Evolutionary conservation across 2,329 filamentous ascomycete genomes (phyloP).

Genomic region (Erysiphe neolycopersici): DNA sequence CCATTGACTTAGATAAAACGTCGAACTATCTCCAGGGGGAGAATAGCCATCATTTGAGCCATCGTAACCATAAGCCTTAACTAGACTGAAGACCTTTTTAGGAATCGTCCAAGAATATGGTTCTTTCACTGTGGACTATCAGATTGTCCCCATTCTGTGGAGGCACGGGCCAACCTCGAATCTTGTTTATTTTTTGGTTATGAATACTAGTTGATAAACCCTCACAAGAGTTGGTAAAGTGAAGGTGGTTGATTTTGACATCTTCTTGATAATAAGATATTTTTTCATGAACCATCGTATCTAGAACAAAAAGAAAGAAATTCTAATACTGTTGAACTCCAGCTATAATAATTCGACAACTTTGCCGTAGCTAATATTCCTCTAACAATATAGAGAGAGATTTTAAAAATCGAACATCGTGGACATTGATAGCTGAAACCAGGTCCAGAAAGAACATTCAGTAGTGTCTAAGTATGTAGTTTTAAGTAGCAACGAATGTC

Average conservation of each 20-base stretch:
- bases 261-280: neutral
- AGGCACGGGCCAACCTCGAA: neutral
- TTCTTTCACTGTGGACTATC: neutral
- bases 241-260: neutral
- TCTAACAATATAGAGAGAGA: too few relatives aligned
- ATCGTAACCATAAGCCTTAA: slow-evolving; percentile 2
- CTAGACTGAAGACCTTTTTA: neutral
- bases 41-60: slow-evolving; percentile 4
- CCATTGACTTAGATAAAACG: neutral
- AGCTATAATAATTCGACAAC: too few relatives aligned
- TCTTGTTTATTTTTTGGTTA: neutral
- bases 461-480: neutral
- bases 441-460: too few relatives aligned
- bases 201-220: neutral
- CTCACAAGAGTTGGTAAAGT: neutral
- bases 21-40: neutral
- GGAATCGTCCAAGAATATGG: neutral
- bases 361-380: too few relatives aligned
- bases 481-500: neutral
- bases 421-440: too few relatives aligned
- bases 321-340: slow-evolving; percentile 1
- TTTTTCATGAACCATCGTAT: neutral
- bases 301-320: slow-evolving; percentile 2
- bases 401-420: too few relatives aligned
- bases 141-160: neutral